Evolutionary conservation across 139 green algal species (phyloP), one percentile per base, ranked within the genome.

Genomic region (Tetradesmus obliquus): DNA sequence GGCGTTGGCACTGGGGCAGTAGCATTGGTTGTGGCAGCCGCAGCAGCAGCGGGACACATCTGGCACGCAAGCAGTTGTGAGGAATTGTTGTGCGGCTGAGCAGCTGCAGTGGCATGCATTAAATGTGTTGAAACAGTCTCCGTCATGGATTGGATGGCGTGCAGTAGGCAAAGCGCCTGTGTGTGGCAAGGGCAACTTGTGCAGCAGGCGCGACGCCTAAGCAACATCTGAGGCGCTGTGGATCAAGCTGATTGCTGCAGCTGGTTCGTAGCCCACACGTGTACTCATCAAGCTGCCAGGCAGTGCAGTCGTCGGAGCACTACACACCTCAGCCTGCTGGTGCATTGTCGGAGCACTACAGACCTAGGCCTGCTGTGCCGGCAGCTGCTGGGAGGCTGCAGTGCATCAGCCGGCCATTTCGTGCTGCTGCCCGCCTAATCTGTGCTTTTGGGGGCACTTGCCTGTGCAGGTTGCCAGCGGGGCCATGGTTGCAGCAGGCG

Each of bases 401-500:
- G 32, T 45, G 32, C 32, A 45, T 45, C 32, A 45, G 32, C 32
- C 32, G 32, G 32, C 17, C 5, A 13, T 76, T 19, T 24, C 66
- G n/a, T 84, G 79, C 32, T 84, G 79, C 45, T 13, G 2, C 76
- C 32, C 12, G 32, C 13, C n/a, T 45, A 55, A 4, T 45, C 45
- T 20, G n/a, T 20, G 19, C 19, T 83, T 7, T 83, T 3, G 13
- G 19, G 5, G 24, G 22, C 57, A 24, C 1, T 15, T n/a, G 5
- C 82, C 0, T 88, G 2, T 74, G 55, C 93, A 97, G 95, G 93
- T 99, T 17, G 94, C 97, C 89, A 92, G 93, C 15, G 96, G 96
- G 9, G 93, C 95, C 4, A 98, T 99, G 89, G 94, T 99, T 17
- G 98, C 98, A 13, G 98, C 98, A 17, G 98, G 98, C 1, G 94